Base-by-base conservation (phyloP, 2,329 filamentous ascomycete species). In the Colletotrichum sublineola region DNA sequence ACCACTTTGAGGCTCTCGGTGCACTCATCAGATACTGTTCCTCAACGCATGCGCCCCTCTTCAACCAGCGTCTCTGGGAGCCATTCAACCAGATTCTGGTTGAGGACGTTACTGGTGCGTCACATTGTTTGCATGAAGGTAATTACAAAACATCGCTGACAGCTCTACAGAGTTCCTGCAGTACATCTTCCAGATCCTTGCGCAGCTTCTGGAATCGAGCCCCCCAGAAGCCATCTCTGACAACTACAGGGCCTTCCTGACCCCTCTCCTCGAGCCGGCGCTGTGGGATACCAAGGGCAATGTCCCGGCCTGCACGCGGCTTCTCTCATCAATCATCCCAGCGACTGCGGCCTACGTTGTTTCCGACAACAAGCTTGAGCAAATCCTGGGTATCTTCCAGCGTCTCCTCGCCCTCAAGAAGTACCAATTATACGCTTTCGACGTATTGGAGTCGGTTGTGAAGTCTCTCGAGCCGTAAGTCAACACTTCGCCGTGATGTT, bases 161-260 rank as follows among this genome's bases (percentile, higher is more conserved):
- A 44, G 36, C 31, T 20, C 52, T 44, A 14, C 75, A 92, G 96
- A 99, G 83, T 99, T 99, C 80, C 92, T 94, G 79, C 96, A 96
- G 6, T 99, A 98, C 77, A 91, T 98, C 66, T 97, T 99, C 87
- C 96, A 99, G 81, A 89, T 99, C 46, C 93, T 98, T 75, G 94
- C 96, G 3, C 94, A 96, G 64, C 89, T 99, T 18, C 88, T 99
- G 3, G 96, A 98, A 82, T 90, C 93, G 9, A 96, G 96, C 77
- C 93, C 94, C 0, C 88, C 92, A 0, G 92, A 90, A n/a, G 88
- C 92, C 11, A 86, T 98, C 40, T 94, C 95, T 2, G 89, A 90
- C 36, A 93, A 94, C 79, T 98, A 97, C 85, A 92, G 93, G 80
- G 88, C 89, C 8, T 86, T 99, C 57, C 89, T 98, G 53, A 87